Conservation (phyloP, 768 basidiomycete genomes). For the Leccinum aurantiacum region DNA sequence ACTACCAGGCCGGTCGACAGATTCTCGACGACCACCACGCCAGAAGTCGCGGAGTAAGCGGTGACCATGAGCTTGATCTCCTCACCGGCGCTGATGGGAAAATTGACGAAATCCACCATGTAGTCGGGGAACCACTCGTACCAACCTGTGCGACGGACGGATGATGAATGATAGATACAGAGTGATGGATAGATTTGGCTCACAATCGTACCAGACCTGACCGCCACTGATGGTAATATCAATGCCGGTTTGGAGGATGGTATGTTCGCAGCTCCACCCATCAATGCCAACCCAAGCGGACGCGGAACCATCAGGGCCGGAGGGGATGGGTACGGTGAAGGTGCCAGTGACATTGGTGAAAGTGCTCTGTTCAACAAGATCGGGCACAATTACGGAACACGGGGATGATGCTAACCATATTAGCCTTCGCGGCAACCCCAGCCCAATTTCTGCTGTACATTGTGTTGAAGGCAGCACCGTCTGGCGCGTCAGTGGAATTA, state of each 20-base stretch:
- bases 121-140: background rate
- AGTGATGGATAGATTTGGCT: background rate
- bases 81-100: background rate
- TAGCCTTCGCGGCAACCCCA: background rate
- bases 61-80: background rate
- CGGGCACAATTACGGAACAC: background rate
- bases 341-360: background rate
- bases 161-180: background rate
- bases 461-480: slow-evolving; percentile 1
- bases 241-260: background rate
- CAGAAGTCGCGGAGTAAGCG: background rate
- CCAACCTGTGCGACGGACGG: background rate
- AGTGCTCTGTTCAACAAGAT: background rate
- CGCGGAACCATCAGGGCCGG: background rate
- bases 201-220: background rate
- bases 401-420: background rate
- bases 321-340: background rate
- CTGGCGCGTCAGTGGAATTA: background rate
- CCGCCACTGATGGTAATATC: background rate
- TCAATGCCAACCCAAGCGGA: background rate
- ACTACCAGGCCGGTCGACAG: too few relatives aligned
- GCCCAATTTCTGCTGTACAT: slow-evolving; percentile 23
- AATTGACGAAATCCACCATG: background rate
- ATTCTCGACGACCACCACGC: background rate
- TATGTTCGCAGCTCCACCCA: background rate